Evolutionary conservation across 169 alveolate species (phyloP).

Genomic region (Eimeria acervulina): DNA sequence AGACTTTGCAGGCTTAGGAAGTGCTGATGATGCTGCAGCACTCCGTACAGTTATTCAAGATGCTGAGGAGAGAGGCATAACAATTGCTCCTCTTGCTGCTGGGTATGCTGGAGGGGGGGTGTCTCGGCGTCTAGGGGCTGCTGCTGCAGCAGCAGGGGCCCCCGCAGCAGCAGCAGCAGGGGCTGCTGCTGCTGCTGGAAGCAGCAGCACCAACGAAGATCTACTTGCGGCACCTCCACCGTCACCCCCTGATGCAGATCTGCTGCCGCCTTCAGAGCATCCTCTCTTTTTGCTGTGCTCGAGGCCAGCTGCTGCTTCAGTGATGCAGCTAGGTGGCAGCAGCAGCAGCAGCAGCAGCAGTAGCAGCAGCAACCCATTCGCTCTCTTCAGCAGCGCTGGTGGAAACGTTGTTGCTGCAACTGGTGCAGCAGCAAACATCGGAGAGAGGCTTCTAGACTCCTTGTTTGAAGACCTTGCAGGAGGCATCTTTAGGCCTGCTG

Average conservation of each 20-base stretch:
- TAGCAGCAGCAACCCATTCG: conserved; percentile 14
- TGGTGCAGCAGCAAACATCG: background rate
- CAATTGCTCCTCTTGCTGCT: conserved; percentile 13
- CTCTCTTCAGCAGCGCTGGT: conserved; percentile 42
- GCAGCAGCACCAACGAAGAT: conserved; percentile 34
- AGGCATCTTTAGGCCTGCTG: background rate
- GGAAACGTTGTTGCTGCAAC: background rate
- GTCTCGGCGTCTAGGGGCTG: background rate
- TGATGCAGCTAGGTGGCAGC: conserved; percentile 3
- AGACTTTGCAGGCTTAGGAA: background rate
- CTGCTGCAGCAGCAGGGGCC: too few species aligned
- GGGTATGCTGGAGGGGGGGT: background rate
- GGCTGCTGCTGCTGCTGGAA: too few species aligned
- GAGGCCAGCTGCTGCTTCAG: background rate
- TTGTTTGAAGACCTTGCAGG: conserved; percentile 49
- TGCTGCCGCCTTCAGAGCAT: conserved; percentile 53
- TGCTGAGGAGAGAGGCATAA: conserved; percentile 35
- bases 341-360: conserved; percentile 61
- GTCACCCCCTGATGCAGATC: conserved; percentile 26
- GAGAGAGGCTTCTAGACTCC: conserved; percentile 39
- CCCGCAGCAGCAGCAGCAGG: too few species aligned
- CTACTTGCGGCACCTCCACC: background rate
- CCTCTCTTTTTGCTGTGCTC: conserved; percentile 2
- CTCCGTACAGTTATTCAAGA: background rate
- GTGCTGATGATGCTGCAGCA: conserved; percentile 15